Base-by-base conservation (phyloP, 73 alveolate species). In the Effrenium voratum region DNA sequence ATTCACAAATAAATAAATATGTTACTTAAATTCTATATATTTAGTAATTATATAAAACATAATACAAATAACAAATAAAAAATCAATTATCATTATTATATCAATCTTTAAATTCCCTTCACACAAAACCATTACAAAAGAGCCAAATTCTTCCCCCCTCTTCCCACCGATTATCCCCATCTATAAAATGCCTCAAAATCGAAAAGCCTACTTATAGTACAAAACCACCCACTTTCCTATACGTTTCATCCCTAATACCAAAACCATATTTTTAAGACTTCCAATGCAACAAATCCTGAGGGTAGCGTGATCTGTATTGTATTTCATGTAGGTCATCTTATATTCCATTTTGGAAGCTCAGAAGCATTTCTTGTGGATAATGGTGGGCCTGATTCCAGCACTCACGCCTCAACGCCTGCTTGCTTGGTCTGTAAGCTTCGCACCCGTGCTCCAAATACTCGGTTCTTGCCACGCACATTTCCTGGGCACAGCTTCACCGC, bases 371-470 rank as follows among this genome's bases (percentile, higher is more conserved):
- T 81, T 45, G 36, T 81, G 92, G 45, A 81, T 57, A 16, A 81
- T 81, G 45, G 92, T 49, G n/a, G 92, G 92, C 92, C 92, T 81
- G 41, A 4, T 28, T 47, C 41, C 59, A 45, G 8, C 43, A 3
- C 16, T 28, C 19, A 10, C 76, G 76, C 10, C 38, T 28, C 41
- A 28, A 19, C 22, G 76, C 32, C 32, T 13, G 76, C 41, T 63
- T 6, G 4, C 22, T 28, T 5, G 4, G 70, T 90, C 87, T 90
- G 73, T 72, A 6, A 68, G 97, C 1, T 16, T 75, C 2, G 79
- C 32, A 16, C 97, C 97, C 97, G 46, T 90, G 59, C 22, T 90
- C 97, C 88, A 90, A 34, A 55, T 90, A 90, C 22, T 90, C 97
- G 15, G 86, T 59, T 22, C 97, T 36, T 72, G 82, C 75, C 45